Base-by-base conservation (phyloP, 2,329 filamentous ascomycete species). In the Arthrobotrys entomopaga region DNA sequence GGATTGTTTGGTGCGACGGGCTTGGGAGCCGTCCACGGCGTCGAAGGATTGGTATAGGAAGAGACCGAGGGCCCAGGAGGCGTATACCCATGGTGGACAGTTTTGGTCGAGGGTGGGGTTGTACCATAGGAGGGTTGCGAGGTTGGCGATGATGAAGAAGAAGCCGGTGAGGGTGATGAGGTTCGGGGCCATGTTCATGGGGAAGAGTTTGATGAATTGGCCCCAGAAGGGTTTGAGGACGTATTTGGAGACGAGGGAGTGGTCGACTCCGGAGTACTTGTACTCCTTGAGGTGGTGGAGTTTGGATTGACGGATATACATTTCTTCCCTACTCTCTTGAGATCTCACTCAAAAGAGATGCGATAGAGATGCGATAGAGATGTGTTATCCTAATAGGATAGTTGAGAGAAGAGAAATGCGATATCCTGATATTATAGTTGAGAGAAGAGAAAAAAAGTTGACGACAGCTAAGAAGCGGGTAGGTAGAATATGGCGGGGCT, bases 41-140 rank as follows among this genome's bases (percentile, higher is more conserved):
- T 99, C 95, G 83, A 99, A 97, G 0, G 94, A 98, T 86, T 99
- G 95, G 82, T 99, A 99, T 59, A 98, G 82, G 81, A 98, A 97
- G 77, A 99, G 83, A 1, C 95, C 95, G 34, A 91, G 82, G 2
- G 93, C 90, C 91, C 93, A 99, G 79, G 88, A 91, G 77, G 90
- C 91, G 84, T 99, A 99, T 15, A 99, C 94, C 95, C 95, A 99
- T 1, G 87, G 81, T 8, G 95, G 95, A 81, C 94, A 98, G 81
- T 99, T 92, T 82, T 92, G 90, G 82, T 98, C 93, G 54, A 99
- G 86, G 0, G 88, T 91, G n/a, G 95, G 95, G 79, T 92, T 95
- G 83, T 97, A 99, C 91, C 93, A 98, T 65, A 99, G 86, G 82
- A 99, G 83, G 5, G 95, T 97, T 78, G 97, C 82, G 82, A 98